Evolutionary conservation across 1,284 basidiomycete genomes (phyloP), one percentile per base, ranked within the genome.

Genomic region (Ganoderma leucocontextum): DNA sequence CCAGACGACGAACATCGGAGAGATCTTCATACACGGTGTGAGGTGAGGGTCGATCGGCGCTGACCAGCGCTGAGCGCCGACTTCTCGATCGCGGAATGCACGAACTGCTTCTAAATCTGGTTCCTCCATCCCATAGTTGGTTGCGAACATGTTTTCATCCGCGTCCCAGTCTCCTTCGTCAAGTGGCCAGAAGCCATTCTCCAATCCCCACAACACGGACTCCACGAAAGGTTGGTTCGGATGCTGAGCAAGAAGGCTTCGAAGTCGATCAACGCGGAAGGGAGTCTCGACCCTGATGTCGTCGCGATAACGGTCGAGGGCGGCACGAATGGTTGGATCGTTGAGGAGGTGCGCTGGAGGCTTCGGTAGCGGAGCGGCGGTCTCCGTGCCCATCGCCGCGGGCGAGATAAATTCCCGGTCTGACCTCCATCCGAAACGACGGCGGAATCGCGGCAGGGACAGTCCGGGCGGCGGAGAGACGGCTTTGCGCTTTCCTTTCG

Each of bases 251-350:
- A 78, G 68, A 0, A 75, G 62, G 0, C 1, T 0, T 15, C 75
- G 75, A 25, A 79, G 68, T 0, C 53, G 29, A n/a, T 79, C 74
- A 29, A 82, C 73, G 15, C 82, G 76, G 55, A 84, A 77, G 0
- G 83, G 80, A 0, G 80, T 80, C 0, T 72, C 65, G 47, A 84
- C 19, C 2, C 8, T 12, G 19, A 47, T 47, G 44, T 19, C 44
- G 19, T 73, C 9, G 44, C 44, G 17, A n/a, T n/a, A 47, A 1
- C 44, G 44, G 5, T 47, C 19, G 17, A 47, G 19, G 4, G 44
- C 44, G 6, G 44, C 17, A 1, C 19, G 44, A 7, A 47, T 47
- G 4, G 19, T 1, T 3, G 19, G 44, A 7, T 47, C 44, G 5
- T 6, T 7, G 44, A 47, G 44, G 6, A 47, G 44, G 4, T 47